Base-by-base conservation (phyloP, 2,329 filamentous ascomycete species). In the Botrytis medusae region DNA sequence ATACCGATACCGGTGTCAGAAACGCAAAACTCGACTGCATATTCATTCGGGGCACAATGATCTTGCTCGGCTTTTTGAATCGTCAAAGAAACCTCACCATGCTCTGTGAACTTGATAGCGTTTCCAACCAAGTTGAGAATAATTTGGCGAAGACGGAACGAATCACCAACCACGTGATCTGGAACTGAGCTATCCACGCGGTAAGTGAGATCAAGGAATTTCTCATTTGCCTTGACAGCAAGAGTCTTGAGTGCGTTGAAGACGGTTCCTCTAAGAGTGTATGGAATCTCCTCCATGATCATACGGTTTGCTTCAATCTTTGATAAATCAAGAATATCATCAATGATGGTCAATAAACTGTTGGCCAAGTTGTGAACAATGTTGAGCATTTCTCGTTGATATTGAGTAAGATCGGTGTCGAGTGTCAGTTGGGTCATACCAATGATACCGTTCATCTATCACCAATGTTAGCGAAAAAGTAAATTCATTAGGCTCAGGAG, bases 31-130 rank as follows among this genome's bases (percentile, higher is more conserved):
- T 98, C 94, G 81, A 98, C 95, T 42, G 94, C 92, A 78, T 97
- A 97, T 82, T 98, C 93, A 78, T 92, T 91, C 18, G 87, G 85
- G 20, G 87, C 87, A 79, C 89, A 92, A 60, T 90, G 86, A 65
- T 91, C 88, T 65, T 90, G 87, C 75, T 89, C 86, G 44, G 93
- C 86, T 83, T 90, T 87, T 79, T 91, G 90, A 78, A 98, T 98
- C n/a, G 92, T 94, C 71, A 98, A 89, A 82, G 95, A 97, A 79
- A 99, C 96, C 82, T 97, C 94, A 75, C 96, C 96, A 79, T 97
- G 92, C 83, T 98, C 95, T 4, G 96, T 98, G 82, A 99, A 99
- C 82, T 99, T 99, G 86, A 99, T 98, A 72, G 96, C 95, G 80
- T 99, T 99, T 80, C 96, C 96, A 71, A 98, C 95, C 73, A 99